Percentiles rank a stretch among this genome's conserved stretches.
Conservation (phyloP, 1,139 yeast species). For the Saccharomycopsis hybrid region DNA sequence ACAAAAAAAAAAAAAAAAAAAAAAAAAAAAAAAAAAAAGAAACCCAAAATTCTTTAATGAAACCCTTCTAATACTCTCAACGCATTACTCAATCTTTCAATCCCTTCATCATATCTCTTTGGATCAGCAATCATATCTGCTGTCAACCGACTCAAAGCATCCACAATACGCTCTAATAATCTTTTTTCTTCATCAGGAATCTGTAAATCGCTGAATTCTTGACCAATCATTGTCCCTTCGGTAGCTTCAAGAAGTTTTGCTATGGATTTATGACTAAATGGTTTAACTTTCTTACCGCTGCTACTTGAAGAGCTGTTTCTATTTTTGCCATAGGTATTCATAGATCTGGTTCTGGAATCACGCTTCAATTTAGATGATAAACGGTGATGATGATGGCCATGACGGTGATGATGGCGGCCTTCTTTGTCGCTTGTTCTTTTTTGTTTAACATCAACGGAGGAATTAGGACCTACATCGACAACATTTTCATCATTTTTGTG, state of each 20-base stretch:
- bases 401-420: background rate
- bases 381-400: background rate
- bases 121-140: slow-evolving; percentile 86
- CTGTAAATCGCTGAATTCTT: slow-evolving; percentile 64
- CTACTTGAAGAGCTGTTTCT: too few relatives aligned
- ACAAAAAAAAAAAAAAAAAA: too few relatives aligned
- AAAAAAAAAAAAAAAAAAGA: too few relatives aligned
- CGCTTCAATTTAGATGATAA: too few relatives aligned
- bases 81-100: slow-evolving; percentile 71
- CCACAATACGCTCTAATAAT: slow-evolving; percentile 76
- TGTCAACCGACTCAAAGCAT: slow-evolving; percentile 74
- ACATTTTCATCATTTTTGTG: too few relatives aligned
- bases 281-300: slow-evolving; percentile 4
- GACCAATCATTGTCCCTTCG: slow-evolving; percentile 19
- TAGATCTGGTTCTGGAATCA: background rate
- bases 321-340: too few relatives aligned
- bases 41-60: too few relatives aligned
- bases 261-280: slow-evolving; percentile 14
- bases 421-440: too few relatives aligned
- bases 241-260: slow-evolving; percentile 17
- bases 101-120: slow-evolving; percentile 80
- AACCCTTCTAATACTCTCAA: slow-evolving; percentile 75
- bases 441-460: too few relatives aligned
- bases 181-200: slow-evolving; percentile 73
- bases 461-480: too few relatives aligned